Conservation (phyloP, 2,329 filamentous ascomycete genomes). For the Ceratocystis ficicola region DNA sequence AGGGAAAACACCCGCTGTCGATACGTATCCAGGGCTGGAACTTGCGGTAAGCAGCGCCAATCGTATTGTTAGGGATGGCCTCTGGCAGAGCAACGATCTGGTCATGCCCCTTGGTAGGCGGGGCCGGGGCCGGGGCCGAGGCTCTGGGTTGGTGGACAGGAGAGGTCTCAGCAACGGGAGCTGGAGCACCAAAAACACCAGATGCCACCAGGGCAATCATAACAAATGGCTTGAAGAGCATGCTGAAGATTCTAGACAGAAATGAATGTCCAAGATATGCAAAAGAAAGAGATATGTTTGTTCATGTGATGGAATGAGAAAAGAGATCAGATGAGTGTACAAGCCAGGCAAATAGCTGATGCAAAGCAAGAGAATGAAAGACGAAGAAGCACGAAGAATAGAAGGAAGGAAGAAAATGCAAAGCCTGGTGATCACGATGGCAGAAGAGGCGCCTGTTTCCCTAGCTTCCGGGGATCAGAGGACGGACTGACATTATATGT, state of each 20-base stretch:
- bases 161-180: constrained; percentile 3
- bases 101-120: constrained; percentile 27
- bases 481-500: neutral
- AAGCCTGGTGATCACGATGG: neutral
- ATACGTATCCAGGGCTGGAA: constrained; percentile 29
- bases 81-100: constrained; percentile 29
- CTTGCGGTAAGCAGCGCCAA: constrained; percentile 28
- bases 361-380: neutral
- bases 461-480: neutral
- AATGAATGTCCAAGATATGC: neutral
- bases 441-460: constrained; percentile 4
- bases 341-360: neutral
- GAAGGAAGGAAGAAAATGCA: neutral
- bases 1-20: constrained; percentile 49
- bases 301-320: neutral
- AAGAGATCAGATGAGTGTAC: constrained; percentile 23
- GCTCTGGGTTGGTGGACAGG: constrained; percentile 26
- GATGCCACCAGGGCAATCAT: constrained; percentile 12
- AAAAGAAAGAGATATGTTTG: neutral
- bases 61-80: constrained; percentile 27
- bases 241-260: constrained; percentile 6
- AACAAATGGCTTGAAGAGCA: constrained; percentile 19
- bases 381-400: neutral
- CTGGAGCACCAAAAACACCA: constrained; percentile 6
- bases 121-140: constrained; percentile 24